phyloP scores from a whole-genome alignment of 139 green algal genomes.

The Picochlorum sp. region DNA sequence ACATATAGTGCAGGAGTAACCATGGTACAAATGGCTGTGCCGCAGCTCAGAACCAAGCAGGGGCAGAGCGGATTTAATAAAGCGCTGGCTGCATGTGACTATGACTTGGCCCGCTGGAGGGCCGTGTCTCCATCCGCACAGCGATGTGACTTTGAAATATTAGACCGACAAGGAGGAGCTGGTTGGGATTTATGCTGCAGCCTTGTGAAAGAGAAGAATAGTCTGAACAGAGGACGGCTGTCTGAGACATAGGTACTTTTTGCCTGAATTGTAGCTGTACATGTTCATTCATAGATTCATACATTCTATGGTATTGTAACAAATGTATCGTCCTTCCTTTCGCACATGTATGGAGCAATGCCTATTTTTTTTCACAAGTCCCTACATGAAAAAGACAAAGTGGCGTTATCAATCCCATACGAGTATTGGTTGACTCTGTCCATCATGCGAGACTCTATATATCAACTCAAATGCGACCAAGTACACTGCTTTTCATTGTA shows the following conservation, averaged over 20 bases:
- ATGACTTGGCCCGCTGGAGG: slow-evolving; percentile 46
- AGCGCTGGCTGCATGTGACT: slow-evolving; percentile 28
- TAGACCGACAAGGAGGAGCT: slow-evolving; percentile 56
- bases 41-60: slow-evolving; percentile 52
- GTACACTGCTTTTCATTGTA: too few relatives aligned
- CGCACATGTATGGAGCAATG: too few relatives aligned
- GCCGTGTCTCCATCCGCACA: slow-evolving; percentile 1
- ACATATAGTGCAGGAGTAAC: slow-evolving; percentile 65
- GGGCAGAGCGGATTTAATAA: slow-evolving; percentile 38
- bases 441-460: too few relatives aligned
- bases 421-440: too few relatives aligned
- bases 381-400: too few relatives aligned
- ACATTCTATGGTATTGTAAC: too few relatives aligned
- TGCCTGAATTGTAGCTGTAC: neutral
- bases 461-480: too few relatives aligned
- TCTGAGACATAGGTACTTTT: slow-evolving; percentile 66
- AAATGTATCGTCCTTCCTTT: too few relatives aligned
- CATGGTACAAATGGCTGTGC: slow-evolving; percentile 56
- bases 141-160: slow-evolving; percentile 55
- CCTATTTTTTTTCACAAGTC: too few relatives aligned
- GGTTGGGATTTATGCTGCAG: slow-evolving; percentile 75
- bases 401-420: too few relatives aligned
- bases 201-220: slow-evolving; percentile 52
- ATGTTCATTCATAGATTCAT: too few relatives aligned
- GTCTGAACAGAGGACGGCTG: slow-evolving; percentile 59